Conservation (phyloP, 2,329 filamentous ascomycete species). For the Emericellopsis cladophorae region DNA sequence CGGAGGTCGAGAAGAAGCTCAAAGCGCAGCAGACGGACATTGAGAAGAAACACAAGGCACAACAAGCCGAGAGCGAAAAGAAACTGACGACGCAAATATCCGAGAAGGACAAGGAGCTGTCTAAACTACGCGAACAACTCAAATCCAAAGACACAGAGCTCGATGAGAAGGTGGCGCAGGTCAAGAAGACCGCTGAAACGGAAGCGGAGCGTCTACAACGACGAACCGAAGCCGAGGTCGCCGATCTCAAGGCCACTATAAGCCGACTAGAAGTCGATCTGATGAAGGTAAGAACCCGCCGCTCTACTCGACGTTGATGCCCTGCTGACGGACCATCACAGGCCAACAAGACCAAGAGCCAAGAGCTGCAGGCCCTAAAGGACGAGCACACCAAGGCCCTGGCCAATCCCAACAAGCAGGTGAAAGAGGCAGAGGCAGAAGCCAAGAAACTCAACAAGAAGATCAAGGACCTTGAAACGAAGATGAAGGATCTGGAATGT, state of each 20-base stretch:
- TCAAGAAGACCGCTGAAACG: constrained; percentile 31
- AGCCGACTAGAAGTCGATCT: constrained; percentile 49
- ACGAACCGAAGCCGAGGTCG: constrained; percentile 45
- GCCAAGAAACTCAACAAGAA: constrained; percentile 14
- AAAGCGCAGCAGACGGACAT: constrained; percentile 16
- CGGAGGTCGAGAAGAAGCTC: constrained; percentile 15
- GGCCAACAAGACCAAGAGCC: constrained; percentile 45
- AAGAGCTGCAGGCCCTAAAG: constrained; percentile 45
- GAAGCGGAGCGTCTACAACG: constrained; percentile 35
- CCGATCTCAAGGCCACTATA: constrained; percentile 49
- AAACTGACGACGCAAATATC: not conserved
- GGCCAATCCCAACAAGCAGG: constrained; percentile 20
- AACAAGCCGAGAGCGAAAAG: constrained; percentile 9
- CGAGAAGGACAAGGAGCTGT: constrained; percentile 4
- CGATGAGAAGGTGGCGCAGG: constrained; percentile 28
- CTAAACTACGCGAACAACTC: constrained; percentile 4
- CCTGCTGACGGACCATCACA: constrained; percentile 15
- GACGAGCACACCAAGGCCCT: constrained; percentile 19
- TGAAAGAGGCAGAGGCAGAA: not conserved
- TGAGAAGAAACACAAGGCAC: constrained; percentile 3
- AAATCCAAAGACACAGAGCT: constrained; percentile 18
- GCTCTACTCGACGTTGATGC: not conserved
- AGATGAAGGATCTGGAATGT: constrained; percentile 11
- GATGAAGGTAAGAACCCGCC: constrained; percentile 32
- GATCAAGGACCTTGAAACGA: constrained; percentile 12